Base-by-base conservation (phyloP, 2,329 filamentous ascomycete species). In the Acrocalymma vagum region DNA sequence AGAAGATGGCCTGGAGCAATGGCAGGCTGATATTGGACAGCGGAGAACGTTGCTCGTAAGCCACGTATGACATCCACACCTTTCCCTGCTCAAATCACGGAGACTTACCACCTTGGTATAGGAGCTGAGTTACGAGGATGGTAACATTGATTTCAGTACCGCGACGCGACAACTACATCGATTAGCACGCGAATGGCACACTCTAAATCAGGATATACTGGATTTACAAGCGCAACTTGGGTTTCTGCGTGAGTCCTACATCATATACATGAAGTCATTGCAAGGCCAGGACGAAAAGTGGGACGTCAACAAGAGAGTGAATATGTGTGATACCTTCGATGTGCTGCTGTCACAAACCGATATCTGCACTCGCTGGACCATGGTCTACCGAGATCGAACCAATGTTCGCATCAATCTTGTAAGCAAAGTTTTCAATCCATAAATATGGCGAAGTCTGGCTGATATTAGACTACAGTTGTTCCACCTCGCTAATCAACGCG, bases 371-470 rank as follows among this genome's bases (percentile, higher is more conserved):
- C 42, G 55, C 13, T 59, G 54, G 56, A 55, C 55, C 2, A 24
- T 29, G 9, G 38, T 49, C 2, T 59, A 62, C 29, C 43, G 46
- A 6, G 54, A 57, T 4, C 38, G 58, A 10, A 61, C 53, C 0
- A 48, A 53, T n/a, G 42, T 51, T 8, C 48, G 50, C 16, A 61
- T 61, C 26, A 51, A 56, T 20, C 41, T 61, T 4, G 57, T 62
- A 37, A 34, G 45, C 29, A 15, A n/a, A 7, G 27, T 9, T 2
- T 6, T 9, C 33, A 7, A 21, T 11, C 6, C 17, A 10, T 8
- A 5, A 16, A 17, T 23, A 13, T 22, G 23, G 6, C 5, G 8
- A 2, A 10, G 29, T 9, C 15, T n/a, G 9, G 15, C 23, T 18
- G 17, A 42, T 45, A 16, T 48, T 29, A 26, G 3, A 20, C 9